Conservation (phyloP, 2,329 filamentous ascomycete species). For the Apiospora arundinis region DNA sequence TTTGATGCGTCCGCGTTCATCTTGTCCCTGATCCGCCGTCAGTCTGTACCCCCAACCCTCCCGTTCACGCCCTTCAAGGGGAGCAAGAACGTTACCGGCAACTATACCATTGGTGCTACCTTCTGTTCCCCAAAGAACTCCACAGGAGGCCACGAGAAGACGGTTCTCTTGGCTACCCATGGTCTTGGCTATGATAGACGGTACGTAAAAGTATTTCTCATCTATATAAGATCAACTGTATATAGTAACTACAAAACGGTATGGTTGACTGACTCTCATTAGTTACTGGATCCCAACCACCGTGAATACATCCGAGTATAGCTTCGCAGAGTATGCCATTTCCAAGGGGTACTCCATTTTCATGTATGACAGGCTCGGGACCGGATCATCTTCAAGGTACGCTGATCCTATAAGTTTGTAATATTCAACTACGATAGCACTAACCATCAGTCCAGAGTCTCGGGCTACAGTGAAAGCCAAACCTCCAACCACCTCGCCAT, state of each 20-base stretch:
- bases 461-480: neutral
- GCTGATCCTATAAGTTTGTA: too few relatives aligned
- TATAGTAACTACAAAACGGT: too few relatives aligned
- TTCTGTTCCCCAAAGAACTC: conserved; percentile 3
- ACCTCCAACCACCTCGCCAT: neutral
- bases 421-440: fast-evolving
- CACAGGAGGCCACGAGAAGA: neutral
- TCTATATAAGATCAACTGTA: neutral
- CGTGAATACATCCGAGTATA: neutral
- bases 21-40: neutral
- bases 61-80: neutral
- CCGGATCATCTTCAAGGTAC: neutral
- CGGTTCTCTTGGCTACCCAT: neutral
- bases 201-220: neutral
- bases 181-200: neutral
- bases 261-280: neutral
- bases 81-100: neutral
- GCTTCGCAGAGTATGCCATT: neutral
- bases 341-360: neutral
- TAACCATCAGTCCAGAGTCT: neutral
- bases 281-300: neutral
- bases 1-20: neutral
- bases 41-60: neutral
- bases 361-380: neutral
- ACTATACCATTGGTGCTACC: neutral